Percentiles rank a stretch among this genome's conserved stretches.
Evolutionary conservation across 2,329 filamentous ascomycete species (phyloP).

Genomic region (Teratosphaeria viscida): DNA sequence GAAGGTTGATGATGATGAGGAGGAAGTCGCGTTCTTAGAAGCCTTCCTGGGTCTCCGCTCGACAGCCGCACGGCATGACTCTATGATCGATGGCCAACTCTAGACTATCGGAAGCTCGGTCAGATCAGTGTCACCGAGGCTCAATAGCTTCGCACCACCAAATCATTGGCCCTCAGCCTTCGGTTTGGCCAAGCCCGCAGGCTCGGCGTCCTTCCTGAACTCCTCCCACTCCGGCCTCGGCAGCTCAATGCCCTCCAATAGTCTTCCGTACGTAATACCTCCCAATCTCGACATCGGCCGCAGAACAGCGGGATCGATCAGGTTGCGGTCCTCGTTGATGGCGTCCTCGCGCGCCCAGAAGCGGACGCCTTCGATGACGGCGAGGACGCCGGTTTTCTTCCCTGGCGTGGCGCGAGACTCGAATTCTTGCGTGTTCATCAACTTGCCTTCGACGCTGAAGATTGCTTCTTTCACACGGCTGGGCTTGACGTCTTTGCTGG

Average conservation of each 20-base stretch:
- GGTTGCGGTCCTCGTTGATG: conserved; percentile 62
- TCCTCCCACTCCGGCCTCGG: conserved; percentile 45
- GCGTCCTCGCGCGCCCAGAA: conserved; percentile 91
- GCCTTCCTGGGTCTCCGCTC: conserved; percentile 21
- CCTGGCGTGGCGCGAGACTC: conserved; percentile 60
- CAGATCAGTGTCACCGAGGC: neutral
- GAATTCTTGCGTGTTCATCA: conserved; percentile 67
- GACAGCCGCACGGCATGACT: neutral
- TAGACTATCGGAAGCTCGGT: neutral
- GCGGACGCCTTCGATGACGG: conserved; percentile 68
- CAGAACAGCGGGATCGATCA: conserved; percentile 65
- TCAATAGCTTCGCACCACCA: neutral
- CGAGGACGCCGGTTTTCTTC: conserved; percentile 63
- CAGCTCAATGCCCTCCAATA: conserved; percentile 61
- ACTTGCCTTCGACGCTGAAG: conserved; percentile 69
- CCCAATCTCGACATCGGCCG: conserved; percentile 69
- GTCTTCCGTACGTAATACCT: conserved; percentile 72
- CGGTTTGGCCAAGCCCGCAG: conserved; percentile 42
- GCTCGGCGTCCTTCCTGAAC: conserved; percentile 44
- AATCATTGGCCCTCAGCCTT: conserved; percentile 31
- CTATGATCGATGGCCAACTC: neutral
- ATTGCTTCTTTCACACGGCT: conserved; percentile 73
- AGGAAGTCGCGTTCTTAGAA: conserved; percentile 45
- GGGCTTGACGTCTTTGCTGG: conserved; percentile 54
- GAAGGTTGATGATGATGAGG: conserved; percentile 38